A percentile compares a stretch with the other conserved stretches of the same genome.
Conservation (phyloP, 352 stramenopile species). For the Phytophthora lateralis region DNA sequence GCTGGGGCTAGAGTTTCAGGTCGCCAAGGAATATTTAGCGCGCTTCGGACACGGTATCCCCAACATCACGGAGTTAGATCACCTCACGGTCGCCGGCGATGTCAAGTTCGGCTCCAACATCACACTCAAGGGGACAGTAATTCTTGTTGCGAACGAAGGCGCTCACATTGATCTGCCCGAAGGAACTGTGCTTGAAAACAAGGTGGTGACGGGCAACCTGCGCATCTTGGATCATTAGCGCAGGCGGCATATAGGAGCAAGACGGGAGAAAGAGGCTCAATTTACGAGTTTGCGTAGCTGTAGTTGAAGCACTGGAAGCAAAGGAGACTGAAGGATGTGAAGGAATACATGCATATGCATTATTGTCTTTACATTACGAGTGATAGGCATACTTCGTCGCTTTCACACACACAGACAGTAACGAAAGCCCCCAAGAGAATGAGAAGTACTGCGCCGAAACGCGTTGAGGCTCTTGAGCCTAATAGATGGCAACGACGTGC, state of each 20-base stretch:
- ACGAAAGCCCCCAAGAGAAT: slow-evolving; percentile 16
- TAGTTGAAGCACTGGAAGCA: slow-evolving; percentile 21
- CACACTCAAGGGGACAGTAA: slow-evolving; percentile 94
- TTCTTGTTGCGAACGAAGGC: slow-evolving; percentile 94
- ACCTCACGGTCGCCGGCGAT: slow-evolving; percentile 93
- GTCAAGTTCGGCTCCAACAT: slow-evolving; percentile 94
- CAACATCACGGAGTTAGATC: slow-evolving; percentile 94
- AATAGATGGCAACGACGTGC: slow-evolving; percentile 82
- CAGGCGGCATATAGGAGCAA: slow-evolving; percentile 1
- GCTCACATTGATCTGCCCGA: slow-evolving; percentile 94
- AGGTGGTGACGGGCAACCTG: slow-evolving; percentile 94
- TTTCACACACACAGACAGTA: slow-evolving; percentile 8
- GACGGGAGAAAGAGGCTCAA: slow-evolving; percentile 3
- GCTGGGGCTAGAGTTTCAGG: slow-evolving; percentile 92
- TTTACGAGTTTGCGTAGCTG: slow-evolving; percentile 8
- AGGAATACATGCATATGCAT: slow-evolving; percentile 37
- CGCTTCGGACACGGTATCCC: slow-evolving; percentile 90
- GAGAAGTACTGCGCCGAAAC: slow-evolving; percentile 12
- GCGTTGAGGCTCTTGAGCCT: slow-evolving; percentile 10
- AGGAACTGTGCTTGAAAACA: slow-evolving; percentile 93
- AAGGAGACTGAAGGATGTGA: slow-evolving; percentile 20
- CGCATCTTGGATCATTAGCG: slow-evolving; percentile 92
- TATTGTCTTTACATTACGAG: slow-evolving; percentile 27
- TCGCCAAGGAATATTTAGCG: slow-evolving; percentile 85
- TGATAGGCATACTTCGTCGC: slow-evolving; percentile 6